phyloP scores from a whole-genome alignment of 2,329 filamentous ascomycete genomes.

The Pseudocercospora crystallina region DNA sequence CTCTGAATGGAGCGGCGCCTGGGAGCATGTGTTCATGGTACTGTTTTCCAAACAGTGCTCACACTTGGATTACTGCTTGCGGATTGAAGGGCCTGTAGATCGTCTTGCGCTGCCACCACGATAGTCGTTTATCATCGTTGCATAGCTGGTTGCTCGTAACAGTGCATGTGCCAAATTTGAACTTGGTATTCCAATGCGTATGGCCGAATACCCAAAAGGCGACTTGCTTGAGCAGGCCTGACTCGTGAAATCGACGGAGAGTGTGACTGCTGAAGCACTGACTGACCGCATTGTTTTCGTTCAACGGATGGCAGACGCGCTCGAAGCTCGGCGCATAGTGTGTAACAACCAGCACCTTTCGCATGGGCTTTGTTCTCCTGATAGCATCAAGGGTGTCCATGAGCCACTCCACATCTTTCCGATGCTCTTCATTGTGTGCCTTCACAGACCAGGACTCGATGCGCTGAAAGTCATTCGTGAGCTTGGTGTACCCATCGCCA shows the following conservation, averaged over 20 bases:
- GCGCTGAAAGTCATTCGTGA: conserved; percentile 52
- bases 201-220: conserved; percentile 49
- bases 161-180: conserved; percentile 29
- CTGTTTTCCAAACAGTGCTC: no score
- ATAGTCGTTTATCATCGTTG: conserved; percentile 20
- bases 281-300: conserved; percentile 47
- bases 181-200: conserved; percentile 44
- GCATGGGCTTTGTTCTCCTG: conserved; percentile 5
- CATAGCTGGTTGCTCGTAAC: conserved; percentile 41
- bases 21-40: no score
- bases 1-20: no score
- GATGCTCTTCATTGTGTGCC: conserved; percentile 50
- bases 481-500: conserved; percentile 35
- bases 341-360: conserved; percentile 44
- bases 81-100: conserved; percentile 20
- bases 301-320: conserved; percentile 49
- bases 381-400: conserved; percentile 36
- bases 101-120: conserved; percentile 23
- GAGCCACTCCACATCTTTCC: conserved; percentile 53
- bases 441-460: conserved; percentile 54
- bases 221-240: conserved; percentile 11
- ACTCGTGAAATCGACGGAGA: conserved; percentile 17
- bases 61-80: no score
- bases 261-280: conserved; percentile 55
- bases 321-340: conserved; percentile 57